Evolutionary conservation across 2,329 filamentous ascomycete genomes (phyloP), one percentile per base, ranked within the genome.

Genomic region (Pseudogymnoascus sp.): DNA sequence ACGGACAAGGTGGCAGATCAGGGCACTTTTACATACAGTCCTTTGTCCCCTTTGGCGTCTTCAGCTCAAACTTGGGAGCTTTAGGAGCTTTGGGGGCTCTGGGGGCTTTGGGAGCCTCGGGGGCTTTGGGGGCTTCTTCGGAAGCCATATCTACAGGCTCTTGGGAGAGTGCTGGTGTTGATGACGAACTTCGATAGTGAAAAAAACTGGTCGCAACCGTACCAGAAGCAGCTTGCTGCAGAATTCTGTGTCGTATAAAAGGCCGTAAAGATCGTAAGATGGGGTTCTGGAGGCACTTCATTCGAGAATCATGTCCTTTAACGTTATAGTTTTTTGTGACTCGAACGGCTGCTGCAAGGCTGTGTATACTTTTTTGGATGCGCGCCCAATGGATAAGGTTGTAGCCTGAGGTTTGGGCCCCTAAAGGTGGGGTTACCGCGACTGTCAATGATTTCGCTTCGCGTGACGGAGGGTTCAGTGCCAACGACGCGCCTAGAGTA

Each of bases 21-120:
- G 16, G 35, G 49, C 60, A 58, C n/a, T 11, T 23, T 62, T 55
- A 66, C 74, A 61, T 74, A 86, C 86, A 96, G 75, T 96, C 92
- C 73, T 91, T 90, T 67, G 91, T 96, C 69, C 92, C 91, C 82
- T 96, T 96, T 66, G 91, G 90, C 72, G 88, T 90, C 81, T 96
- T 96, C 73, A 95, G 82, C 76, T 86, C 85, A 76, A 89, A 87
- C 66, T 80, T 81, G 63, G 73, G 73, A 55, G 66, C 69, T 67
- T 80, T 79, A 38, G 75, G 72, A 61, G 75, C 68, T 14, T 60
- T 60, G 14, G 33, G 58, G 35, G 35, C 58, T 26, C 58, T 60
- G 14, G 58, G 58, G 14, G 33, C 38, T 11, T 26, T 38, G 33
- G 31, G 31, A 12, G 33, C 55, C 16, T 59, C 55, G 31, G 55